A percentile compares a stretch with the other conserved stretches of the same genome.
phyloP scores from a whole-genome alignment of 768 basidiomycete genomes.

The Mycena venus region DNA sequence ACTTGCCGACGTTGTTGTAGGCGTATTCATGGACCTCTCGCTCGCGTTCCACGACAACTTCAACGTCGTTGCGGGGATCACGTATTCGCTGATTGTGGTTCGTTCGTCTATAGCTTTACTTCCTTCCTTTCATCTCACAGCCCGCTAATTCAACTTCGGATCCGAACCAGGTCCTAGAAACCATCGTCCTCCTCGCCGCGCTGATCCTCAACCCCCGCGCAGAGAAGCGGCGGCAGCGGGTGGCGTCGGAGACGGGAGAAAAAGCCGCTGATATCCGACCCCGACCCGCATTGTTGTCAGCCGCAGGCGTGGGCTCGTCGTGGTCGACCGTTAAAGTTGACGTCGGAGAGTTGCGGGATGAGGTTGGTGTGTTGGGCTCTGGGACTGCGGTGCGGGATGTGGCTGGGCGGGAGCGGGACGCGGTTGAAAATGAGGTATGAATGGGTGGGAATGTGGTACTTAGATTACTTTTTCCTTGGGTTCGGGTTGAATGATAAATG shows the following conservation, averaged over 20 bases:
- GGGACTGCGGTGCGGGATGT: no score
- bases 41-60: constrained; percentile 75
- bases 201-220: constrained; percentile 76
- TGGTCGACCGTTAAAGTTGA: neutral
- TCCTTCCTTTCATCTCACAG: neutral
- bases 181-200: constrained; percentile 70
- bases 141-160: neutral
- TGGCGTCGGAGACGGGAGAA: constrained; percentile 51
- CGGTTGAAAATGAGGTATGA: no score
- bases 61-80: constrained; percentile 72
- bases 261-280: constrained; percentile 46
- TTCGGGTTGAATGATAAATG: no score
- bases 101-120: constrained; percentile 43
- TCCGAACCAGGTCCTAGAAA: constrained; percentile 71
- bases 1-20: constrained; percentile 36
- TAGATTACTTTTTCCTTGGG: no score
- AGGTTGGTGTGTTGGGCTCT: no score
- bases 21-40: constrained; percentile 77
- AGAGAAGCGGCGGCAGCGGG: constrained; percentile 47
- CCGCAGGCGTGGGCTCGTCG: neutral
- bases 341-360: no score
- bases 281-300: constrained; percentile 70
- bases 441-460: no score
- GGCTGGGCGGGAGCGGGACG: no score
- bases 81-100: constrained; percentile 75